Conservation (phyloP, 2,329 filamentous ascomycete genomes). For the Claviceps sp. region DNA sequence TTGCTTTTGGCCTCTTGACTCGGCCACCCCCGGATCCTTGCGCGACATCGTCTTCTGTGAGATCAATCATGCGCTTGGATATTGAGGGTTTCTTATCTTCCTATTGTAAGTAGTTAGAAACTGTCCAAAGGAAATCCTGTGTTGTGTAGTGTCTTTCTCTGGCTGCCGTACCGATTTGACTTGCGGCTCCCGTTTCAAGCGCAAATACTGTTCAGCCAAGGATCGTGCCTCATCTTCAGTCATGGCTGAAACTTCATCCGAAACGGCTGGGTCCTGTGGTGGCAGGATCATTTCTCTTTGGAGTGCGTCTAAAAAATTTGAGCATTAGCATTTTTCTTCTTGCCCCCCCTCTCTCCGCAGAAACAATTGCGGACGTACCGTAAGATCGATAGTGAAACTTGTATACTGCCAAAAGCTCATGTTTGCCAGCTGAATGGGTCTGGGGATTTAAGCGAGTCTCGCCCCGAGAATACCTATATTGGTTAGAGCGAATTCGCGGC, state of each 20-base stretch:
- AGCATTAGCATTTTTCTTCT: not conserved
- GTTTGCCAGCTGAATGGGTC: not conserved
- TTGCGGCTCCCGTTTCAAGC: conserved; percentile 1
- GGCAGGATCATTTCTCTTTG: conserved; percentile 12
- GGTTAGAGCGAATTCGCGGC: not conserved
- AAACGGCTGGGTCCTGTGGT: not conserved
- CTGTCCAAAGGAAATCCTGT: not conserved
- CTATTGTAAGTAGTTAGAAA: not conserved
- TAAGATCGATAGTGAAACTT: conserved; percentile 13
- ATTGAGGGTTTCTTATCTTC: not conserved
- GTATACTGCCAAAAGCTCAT: not conserved
- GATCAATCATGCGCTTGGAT: conserved; percentile 5
- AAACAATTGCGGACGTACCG: conserved; percentile 4
- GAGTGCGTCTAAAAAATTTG: conserved; percentile 9
- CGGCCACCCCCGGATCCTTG: not conserved
- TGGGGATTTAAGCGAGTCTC: not conserved
- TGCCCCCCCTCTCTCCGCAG: not conserved
- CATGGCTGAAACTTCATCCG: conserved; percentile 5
- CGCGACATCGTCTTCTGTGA: conserved; percentile 2
- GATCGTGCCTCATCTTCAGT: conserved; percentile 9
- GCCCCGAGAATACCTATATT: not conserved
- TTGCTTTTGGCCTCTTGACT: not conserved
- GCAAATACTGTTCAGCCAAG: conserved; percentile 11
- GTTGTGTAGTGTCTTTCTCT: not conserved
- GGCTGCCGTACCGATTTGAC: not conserved